These are phyloP conservation scores for Penicillium nordicum DNA, from an alignment of 2,329 filamentous ascomycete species.

Conservation along the genomic window DNA sequence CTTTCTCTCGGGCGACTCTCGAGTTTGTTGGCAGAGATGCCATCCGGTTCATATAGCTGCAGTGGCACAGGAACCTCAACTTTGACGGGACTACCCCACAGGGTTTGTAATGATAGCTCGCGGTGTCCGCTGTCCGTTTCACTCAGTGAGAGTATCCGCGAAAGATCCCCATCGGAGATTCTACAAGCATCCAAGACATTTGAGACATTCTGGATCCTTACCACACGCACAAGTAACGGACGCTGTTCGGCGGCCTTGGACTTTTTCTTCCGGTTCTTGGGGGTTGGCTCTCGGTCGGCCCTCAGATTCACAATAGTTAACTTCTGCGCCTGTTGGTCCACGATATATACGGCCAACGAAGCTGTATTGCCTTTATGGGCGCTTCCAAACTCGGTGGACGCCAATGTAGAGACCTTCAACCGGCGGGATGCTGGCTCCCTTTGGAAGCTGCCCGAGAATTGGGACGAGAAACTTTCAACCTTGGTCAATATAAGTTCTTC, in stretches of 20 bases:
- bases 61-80: slow-evolving; percentile 60
- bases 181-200: slow-evolving; percentile 72
- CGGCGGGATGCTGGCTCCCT: slow-evolving; percentile 24
- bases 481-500: slow-evolving; percentile 71
- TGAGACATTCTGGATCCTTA: slow-evolving; percentile 57
- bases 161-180: slow-evolving; percentile 62
- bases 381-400: slow-evolving; percentile 41
- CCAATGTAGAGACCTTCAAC: slow-evolving; percentile 61
- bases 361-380: slow-evolving; percentile 32
- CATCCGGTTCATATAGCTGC: slow-evolving; percentile 58
- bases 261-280: slow-evolving; percentile 30
- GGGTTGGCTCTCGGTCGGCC: slow-evolving; percentile 44
- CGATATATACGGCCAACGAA: slow-evolving; percentile 57
- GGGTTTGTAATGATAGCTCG: slow-evolving; percentile 69
- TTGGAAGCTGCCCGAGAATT: slow-evolving; percentile 31
- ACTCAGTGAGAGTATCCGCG: slow-evolving; percentile 67
- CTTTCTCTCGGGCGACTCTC: slow-evolving; percentile 52
- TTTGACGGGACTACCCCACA: slow-evolving; percentile 69
- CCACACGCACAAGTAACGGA: slow-evolving; percentile 34
- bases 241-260: slow-evolving; percentile 25
- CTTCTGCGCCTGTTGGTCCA: slow-evolving; percentile 65
- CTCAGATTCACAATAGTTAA: slow-evolving; percentile 65
- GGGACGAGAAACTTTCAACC: slow-evolving; percentile 66
- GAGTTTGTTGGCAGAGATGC: slow-evolving; percentile 56
- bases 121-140: slow-evolving; percentile 61